A percentile compares a stretch with the other conserved stretches of the same genome.
These are phyloP conservation scores for Fusarium chaquense DNA, from an alignment of 2,329 filamentous ascomycete species.

Conservation along the genomic window DNA sequence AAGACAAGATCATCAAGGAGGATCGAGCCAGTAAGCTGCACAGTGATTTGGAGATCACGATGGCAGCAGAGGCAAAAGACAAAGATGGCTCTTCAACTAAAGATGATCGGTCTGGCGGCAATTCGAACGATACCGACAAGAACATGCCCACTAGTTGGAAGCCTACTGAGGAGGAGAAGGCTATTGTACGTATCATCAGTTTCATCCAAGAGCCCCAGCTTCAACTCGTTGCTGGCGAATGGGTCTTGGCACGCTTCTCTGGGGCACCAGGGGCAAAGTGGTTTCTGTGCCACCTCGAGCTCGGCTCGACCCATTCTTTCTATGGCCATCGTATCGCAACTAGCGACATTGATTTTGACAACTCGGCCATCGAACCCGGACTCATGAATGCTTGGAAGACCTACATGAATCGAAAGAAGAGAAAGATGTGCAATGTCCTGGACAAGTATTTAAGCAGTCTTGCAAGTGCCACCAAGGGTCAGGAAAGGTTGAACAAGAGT, in stretches of 20 bases:
- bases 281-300: slow-evolving; percentile 10
- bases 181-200: background rate
- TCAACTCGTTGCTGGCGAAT: slow-evolving; percentile 4
- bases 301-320: slow-evolving; percentile 2
- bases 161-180: slow-evolving; percentile 2
- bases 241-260: slow-evolving; percentile 6
- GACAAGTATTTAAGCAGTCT: background rate
- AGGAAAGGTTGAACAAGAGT: background rate
- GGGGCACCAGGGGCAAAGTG: slow-evolving; percentile 1
- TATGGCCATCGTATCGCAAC: slow-evolving; percentile 9
- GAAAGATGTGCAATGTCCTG: slow-evolving; percentile 13
- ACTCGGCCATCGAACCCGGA: slow-evolving; percentile 2
- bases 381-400: slow-evolving; percentile 4
- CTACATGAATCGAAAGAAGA: slow-evolving; percentile 4
- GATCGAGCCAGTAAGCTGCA: background rate
- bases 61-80: background rate
- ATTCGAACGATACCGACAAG: background rate
- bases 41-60: background rate
- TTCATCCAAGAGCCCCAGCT: slow-evolving; percentile 12
- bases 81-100: background rate
- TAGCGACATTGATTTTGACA: background rate
- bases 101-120: background rate
- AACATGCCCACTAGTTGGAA: background rate
- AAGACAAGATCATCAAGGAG: slow-evolving; percentile 2
- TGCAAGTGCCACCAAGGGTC: background rate